Conservation (phyloP, 2,329 filamentous ascomycete species). For the Colletotrichum limetticola region DNA sequence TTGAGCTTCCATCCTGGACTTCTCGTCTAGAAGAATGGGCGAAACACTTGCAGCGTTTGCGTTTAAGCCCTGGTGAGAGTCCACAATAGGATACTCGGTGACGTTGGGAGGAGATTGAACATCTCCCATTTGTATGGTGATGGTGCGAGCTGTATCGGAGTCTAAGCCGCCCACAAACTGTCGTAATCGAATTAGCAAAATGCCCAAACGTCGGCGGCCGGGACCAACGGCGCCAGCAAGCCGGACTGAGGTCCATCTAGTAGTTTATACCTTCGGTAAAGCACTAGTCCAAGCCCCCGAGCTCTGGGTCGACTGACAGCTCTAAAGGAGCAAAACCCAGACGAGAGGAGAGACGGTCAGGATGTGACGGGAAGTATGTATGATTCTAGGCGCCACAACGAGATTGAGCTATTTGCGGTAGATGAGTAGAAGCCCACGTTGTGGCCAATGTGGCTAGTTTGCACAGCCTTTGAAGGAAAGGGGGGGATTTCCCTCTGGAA, state of each 20-base stretch:
- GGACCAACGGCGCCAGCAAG: conserved; percentile 18
- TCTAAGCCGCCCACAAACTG: conserved; percentile 32
- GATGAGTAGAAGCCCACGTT: conserved; percentile 28
- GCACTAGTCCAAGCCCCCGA: conserved; percentile 27
- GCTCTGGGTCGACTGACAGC: conserved; percentile 4
- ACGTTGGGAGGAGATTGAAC: conserved; percentile 39
- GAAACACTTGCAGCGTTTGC: conserved; percentile 22
- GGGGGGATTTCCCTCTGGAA: conserved; percentile 18
- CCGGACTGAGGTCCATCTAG: conserved; percentile 10
- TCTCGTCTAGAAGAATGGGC: conserved; percentile 13
- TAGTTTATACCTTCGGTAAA: conserved; percentile 32
- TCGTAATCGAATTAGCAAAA: conserved; percentile 18
- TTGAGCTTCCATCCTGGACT: conserved; percentile 26
- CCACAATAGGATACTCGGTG: conserved; percentile 35
- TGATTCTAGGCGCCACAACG: conserved; percentile 29
- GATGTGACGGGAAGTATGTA: conserved; percentile 24
- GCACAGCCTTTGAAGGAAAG: conserved; percentile 29
- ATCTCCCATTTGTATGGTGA: conserved; percentile 47
- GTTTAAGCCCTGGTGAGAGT: conserved; percentile 32
- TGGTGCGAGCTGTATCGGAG: conserved; percentile 11
- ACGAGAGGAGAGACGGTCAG: conserved; percentile 9
- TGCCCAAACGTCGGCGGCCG: background rate
- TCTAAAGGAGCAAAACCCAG: conserved; percentile 12
- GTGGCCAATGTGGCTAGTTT: conserved; percentile 36
- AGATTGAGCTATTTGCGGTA: conserved; percentile 36